Base-by-base conservation (phyloP, 352 stramenopile species). In the Phytophthora sp. region DNA sequence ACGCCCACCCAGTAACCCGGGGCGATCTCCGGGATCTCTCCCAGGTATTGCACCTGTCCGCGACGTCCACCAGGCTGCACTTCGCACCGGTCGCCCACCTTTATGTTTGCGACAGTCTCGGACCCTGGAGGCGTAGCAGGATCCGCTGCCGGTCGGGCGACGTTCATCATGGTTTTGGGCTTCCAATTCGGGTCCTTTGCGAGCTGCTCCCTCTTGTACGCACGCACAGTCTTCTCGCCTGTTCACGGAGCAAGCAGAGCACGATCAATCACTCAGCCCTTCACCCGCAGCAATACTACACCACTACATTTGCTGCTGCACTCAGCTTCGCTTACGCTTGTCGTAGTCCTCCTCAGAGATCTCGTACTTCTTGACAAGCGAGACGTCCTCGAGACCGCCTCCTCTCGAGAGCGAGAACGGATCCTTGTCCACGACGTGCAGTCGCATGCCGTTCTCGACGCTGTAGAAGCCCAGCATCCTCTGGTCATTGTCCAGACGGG, bases 291-390 rank as follows among this genome's bases (percentile, higher is more conserved):
- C 45, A 42, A 24, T 21, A 6, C 21, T 4, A 46, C 4, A 23
- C 9, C 23, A 24, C 39, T 24, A 11, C 33, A 15, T 29, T 20
- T 18, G 18, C 21, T 45, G 18, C 9, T 33, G 29, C 42, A 30
- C 7, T 56, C 24, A 24, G 16, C 15, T 27, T 23, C 26, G 63
- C 78, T 50, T 84, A 95, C 96, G 90, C 57, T 98, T 98, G 76
- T 99, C 83, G 79, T 99, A 99, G 64, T 99, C 97, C 39, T 99
- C 96, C 46, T 99, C 98, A 0, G 82, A 96, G 80, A 99, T 99
- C 65, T 91, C 74, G 77, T 99, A 99, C 81, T 99, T 99, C 60
- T 99, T 67, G 21, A 99, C 88, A 44, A 99, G 84, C 8, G 90
- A 96, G 9, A 97, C 90, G 73, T 99, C 95, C 70, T 99, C 98